Percentiles rank a stretch among this genome's conserved stretches.
Evolutionary conservation across 2,329 filamentous ascomycete species (phyloP).

Genomic region (Leptodontidium sp.): DNA sequence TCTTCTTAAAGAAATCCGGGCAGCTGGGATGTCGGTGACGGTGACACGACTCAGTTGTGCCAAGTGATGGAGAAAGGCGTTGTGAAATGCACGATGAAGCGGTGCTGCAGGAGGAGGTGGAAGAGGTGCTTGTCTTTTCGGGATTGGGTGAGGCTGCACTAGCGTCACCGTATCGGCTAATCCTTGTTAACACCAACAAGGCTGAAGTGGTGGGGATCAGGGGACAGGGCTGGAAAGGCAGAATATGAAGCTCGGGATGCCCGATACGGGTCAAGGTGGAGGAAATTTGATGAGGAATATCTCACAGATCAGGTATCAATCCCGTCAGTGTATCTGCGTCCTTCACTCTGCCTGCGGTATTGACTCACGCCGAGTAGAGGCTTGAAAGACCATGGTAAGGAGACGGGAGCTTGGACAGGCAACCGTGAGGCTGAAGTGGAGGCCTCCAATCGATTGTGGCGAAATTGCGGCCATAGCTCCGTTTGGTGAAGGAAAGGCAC

Average conservation of each 20-base stretch:
- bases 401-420: neutral
- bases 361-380: slow-evolving; percentile 30
- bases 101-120: slow-evolving; percentile 9
- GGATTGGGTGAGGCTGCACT: slow-evolving; percentile 25
- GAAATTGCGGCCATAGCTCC: slow-evolving; percentile 13
- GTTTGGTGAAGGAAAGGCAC: neutral
- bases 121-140: slow-evolving; percentile 10
- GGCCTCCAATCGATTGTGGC: neutral
- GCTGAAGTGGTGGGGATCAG: slow-evolving; percentile 7
- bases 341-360: slow-evolving; percentile 16
- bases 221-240: neutral
- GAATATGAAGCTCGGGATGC: slow-evolving; percentile 22
- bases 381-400: neutral
- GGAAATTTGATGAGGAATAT: neutral
- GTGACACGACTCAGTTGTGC: slow-evolving; percentile 15
- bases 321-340: neutral
- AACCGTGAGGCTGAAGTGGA: slow-evolving; percentile 16
- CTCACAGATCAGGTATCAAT: neutral
- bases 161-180: slow-evolving; percentile 6
- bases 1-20: slow-evolving; percentile 20
- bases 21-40: slow-evolving; percentile 29
- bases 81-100: slow-evolving; percentile 15
- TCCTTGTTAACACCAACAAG: slow-evolving; percentile 18
- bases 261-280: slow-evolving; percentile 13
- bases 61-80: neutral